A percentile compares a stretch with the other conserved stretches of the same genome.
phyloP scores from a whole-genome alignment of 148 eudicot species.

The Limonium bicolor region DNA sequence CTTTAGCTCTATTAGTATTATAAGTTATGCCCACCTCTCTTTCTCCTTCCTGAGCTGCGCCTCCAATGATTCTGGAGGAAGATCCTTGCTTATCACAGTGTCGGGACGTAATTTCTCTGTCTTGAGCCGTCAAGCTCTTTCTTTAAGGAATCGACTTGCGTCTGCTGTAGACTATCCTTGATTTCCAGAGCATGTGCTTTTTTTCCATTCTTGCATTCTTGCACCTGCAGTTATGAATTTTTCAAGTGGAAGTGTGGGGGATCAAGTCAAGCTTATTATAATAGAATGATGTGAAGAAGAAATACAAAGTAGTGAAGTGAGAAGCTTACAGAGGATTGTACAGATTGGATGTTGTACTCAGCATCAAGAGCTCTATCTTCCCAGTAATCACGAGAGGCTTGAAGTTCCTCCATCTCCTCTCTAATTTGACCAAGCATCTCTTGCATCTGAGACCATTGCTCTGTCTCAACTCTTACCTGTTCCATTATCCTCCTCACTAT shows the following conservation, averaged over 20 bases:
- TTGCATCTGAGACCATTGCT: constrained; percentile 99
- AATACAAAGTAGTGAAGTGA: neutral
- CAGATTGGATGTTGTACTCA: constrained; percentile 29
- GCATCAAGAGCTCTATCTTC: constrained; percentile 54
- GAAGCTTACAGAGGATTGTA: constrained; percentile 36
- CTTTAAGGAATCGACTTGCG: constrained; percentile 21
- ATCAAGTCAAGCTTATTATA: neutral
- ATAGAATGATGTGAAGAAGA: neutral
- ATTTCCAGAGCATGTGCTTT: constrained; percentile 32
- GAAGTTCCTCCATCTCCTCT: constrained; percentile 78
- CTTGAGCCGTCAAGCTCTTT: constrained; percentile 24
- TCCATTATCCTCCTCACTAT: constrained; percentile 66
- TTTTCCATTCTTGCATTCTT: constrained; percentile 60
- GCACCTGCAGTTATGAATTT: constrained; percentile 29
- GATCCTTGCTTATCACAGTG: constrained; percentile 9
- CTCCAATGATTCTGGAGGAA: constrained; percentile 27
- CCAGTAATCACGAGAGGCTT: constrained; percentile 79
- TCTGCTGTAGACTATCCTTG: constrained; percentile 35
- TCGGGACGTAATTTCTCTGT: constrained; percentile 7
- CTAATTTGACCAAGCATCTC: constrained; percentile 68
- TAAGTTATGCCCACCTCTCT: constrained; percentile 40
- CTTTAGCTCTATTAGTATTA: constrained; percentile 35
- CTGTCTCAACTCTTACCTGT: constrained; percentile 86
- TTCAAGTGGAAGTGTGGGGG: neutral
- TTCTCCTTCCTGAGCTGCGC: constrained; percentile 49